These are phyloP conservation scores for Neofusicoccum laricinum DNA, from an alignment of 2,329 filamentous ascomycete genomes.

Conservation along the genomic window DNA sequence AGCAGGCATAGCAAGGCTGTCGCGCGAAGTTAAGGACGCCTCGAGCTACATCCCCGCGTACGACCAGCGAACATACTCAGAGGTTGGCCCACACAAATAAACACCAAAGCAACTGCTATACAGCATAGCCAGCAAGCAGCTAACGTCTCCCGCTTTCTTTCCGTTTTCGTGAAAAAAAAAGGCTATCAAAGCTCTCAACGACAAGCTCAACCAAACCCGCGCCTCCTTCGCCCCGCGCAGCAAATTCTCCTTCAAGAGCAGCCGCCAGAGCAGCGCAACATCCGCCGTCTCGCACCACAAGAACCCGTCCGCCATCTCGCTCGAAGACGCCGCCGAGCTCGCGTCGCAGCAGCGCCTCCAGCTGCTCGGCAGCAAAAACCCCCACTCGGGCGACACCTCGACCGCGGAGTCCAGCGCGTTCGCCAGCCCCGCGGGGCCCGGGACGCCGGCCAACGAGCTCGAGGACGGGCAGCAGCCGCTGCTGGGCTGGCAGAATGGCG, in stretches of 20 bases:
- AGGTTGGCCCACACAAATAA: conserved; percentile 51
- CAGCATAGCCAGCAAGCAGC: conserved; percentile 16
- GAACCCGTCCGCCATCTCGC: conserved; percentile 53
- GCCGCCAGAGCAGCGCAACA: conserved; percentile 34
- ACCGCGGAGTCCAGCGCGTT: conserved; percentile 13
- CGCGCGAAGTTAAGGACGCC: conserved; percentile 81
- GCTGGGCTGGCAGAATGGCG: conserved; percentile 9
- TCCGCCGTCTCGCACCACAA: conserved; percentile 51
- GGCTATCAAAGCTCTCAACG: conserved; percentile 76
- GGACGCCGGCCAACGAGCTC: conserved; percentile 19
- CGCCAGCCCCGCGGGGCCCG: not conserved
- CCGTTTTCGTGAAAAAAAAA: conserved; percentile 31
- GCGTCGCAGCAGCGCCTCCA: conserved; percentile 47
- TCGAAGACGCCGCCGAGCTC: conserved; percentile 56
- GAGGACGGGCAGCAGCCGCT: not conserved
- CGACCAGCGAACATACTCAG: conserved; percentile 81
- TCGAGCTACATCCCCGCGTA: conserved; percentile 80
- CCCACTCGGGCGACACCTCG: conserved; percentile 8
- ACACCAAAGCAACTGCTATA: not conserved
- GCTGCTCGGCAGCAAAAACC: conserved; percentile 31
- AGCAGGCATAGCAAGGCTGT: conserved; percentile 74
- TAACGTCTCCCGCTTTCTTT: conserved; percentile 17
- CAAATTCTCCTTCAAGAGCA: conserved; percentile 77
- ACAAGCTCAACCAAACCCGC: conserved; percentile 70
- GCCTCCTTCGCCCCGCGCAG: conserved; percentile 68